Evolutionary conservation across 2,329 filamentous ascomycete species (phyloP).

Genomic region (Botrytis fabae): DNA sequence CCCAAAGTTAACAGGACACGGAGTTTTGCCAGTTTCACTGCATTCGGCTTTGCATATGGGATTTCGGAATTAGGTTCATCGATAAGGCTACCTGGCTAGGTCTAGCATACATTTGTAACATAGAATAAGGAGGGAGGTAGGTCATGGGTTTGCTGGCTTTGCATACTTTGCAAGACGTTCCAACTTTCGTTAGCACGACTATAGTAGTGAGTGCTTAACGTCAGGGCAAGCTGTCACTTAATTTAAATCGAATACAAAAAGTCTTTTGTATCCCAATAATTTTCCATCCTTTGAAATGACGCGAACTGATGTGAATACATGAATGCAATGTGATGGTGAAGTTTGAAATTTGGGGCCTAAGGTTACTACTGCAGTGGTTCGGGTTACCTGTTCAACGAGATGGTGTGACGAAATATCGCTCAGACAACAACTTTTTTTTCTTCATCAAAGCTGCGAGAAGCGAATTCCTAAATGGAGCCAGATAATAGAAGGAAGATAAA

Average conservation of each 20-base stretch:
- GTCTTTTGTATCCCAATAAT: background rate
- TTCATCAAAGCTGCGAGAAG: background rate
- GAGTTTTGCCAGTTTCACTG: conserved; percentile 24
- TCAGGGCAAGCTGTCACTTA: conserved; percentile 5
- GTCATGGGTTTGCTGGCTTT: conserved; percentile 18
- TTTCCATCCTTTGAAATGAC: background rate
- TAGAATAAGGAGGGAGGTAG: conserved; percentile 24
- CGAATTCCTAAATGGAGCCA: background rate
- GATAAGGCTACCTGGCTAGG: conserved; percentile 24
- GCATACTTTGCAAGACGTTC: conserved; percentile 17
- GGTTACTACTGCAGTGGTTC: background rate
- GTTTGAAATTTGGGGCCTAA: background rate
- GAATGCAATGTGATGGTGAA: conserved; percentile 6
- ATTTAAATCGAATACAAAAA: conserved; percentile 2
- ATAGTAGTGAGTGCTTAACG: conserved; percentile 4
- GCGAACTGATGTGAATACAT: background rate
- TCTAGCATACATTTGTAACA: conserved; percentile 25
- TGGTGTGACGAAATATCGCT: conserved; percentile 6
- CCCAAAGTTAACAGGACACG: conserved; percentile 23
- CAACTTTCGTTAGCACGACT: conserved; percentile 10
- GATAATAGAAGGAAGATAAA: background rate
- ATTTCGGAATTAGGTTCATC: conserved; percentile 21
- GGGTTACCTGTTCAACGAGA: conserved; percentile 5
- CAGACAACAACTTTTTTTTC: background rate
- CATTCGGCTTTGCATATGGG: conserved; percentile 25